Evolutionary conservation across 2,329 filamentous ascomycete genomes (phyloP), one percentile per base, ranked within the genome.

Genomic region (Calycina herbarum): DNA sequence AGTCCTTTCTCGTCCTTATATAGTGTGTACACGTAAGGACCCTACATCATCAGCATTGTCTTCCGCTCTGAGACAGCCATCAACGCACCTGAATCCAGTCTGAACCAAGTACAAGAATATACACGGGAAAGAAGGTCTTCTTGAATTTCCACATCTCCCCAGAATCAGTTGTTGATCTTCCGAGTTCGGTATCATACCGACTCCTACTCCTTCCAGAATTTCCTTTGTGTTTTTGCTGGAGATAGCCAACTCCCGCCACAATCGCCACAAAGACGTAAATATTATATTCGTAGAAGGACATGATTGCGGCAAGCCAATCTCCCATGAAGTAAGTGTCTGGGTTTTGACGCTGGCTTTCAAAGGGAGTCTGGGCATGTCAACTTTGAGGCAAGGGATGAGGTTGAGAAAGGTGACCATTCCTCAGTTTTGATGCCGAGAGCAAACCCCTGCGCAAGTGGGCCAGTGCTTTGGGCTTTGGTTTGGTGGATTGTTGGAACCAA

Each of bases 61-160:
- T 24, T 24, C 10, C 27, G 1, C n/a, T 38, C 29, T 42, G 5
- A 11, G 7, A 29, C 57, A 20, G 0, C 29, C 35, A 40, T 27
- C 31, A 29, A 59, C 62, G 64, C 63, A 80, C 79, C 75, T 83
- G 81, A 20, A 84, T 77, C 81, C 81, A 83, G 73, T 84, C 82
- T 7, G 81, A 79, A 57, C 77, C 80, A 78, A 82, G 81, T 15
- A 81, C 79, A 2, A 83, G 75, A 57, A 80, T 73, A 65, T 82
- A 83, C 33, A 82, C 79, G 17, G 72, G 66, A 56, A 79, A 72
- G 67, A 81, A 81, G 10, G 64, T 67, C 68, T 61, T 68, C 58
- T 73, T 73, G 56, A 73, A 72, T 17, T 61, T 40, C 54, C 59
- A 64, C 20, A 68, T 29, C 15, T 67, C 57, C 33, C 20, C 20